Evolutionary conservation across 805 yeast species (phyloP).

Genomic region (Zygoascus bituminiphila): DNA sequence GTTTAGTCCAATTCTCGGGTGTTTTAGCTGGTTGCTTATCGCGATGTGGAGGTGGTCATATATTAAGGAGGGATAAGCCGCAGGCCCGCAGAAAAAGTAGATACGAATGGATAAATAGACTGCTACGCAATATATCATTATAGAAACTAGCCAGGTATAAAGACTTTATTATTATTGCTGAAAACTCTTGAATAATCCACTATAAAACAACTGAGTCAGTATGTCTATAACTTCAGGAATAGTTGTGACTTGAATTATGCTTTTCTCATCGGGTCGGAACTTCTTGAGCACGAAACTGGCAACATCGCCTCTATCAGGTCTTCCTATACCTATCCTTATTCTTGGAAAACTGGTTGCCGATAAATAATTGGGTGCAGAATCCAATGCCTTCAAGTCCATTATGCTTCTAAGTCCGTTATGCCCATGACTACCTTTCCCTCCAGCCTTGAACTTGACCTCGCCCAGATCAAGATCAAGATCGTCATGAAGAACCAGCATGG

Average conservation of each 20-base stretch:
- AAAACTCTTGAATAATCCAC: not conserved
- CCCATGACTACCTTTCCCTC: conserved; percentile 60
- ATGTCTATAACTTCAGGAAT: conserved; percentile 33
- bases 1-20: too few relatives aligned
- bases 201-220: not conserved
- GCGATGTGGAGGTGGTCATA: too few relatives aligned
- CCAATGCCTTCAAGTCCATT: conserved; percentile 28
- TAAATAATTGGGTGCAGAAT: conserved; percentile 1
- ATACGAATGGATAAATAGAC: too few relatives aligned
- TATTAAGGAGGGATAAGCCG: too few relatives aligned
- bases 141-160: too few relatives aligned
- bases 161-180: too few relatives aligned
- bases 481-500: conserved; percentile 64
- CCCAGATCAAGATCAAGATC: conserved; percentile 67
- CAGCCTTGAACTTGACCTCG: conserved; percentile 50
- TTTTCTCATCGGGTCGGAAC: conserved; percentile 40
- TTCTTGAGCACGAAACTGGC: conserved; percentile 48
- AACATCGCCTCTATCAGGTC: conserved; percentile 38
- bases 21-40: too few relatives aligned
- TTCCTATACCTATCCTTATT: conserved; percentile 70
- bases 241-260: conserved; percentile 33
- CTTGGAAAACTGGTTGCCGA: conserved; percentile 43
- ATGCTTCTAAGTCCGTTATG: conserved; percentile 77
- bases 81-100: too few relatives aligned
- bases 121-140: too few relatives aligned